Conservation (phyloP, 495 filamentous ascomycete genomes). For the Xanthoparmelia taractica region DNA sequence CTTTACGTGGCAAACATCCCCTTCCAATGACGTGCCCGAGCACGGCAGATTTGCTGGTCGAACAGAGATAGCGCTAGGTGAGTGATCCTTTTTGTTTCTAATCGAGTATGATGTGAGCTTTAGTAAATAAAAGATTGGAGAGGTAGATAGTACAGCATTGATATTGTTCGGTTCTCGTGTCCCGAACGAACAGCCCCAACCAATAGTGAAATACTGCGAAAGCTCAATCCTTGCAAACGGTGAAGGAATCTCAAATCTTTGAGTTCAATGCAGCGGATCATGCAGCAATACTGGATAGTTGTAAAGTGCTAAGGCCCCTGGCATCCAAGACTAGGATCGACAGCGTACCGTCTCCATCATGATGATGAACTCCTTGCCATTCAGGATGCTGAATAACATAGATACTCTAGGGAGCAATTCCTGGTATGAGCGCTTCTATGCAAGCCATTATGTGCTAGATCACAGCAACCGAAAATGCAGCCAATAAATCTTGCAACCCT, state of each 20-base stretch:
- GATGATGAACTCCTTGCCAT: not conserved
- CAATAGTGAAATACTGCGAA: no score
- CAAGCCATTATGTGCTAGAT: slow-evolving; percentile 2
- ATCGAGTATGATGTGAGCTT: not conserved
- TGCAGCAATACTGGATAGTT: no score
- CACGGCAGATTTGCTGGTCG: no score
- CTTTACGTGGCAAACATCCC: no score
- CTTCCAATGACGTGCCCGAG: no score
- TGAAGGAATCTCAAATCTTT: no score
- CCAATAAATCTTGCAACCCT: not conserved
- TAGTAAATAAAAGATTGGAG: not conserved
- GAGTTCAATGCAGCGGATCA: no score
- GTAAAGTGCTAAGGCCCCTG: not conserved
- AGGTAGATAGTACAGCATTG: no score
- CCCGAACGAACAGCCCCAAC: no score
- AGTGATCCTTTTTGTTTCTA: not conserved
- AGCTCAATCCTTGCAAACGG: no score
- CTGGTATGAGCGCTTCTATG: not conserved
- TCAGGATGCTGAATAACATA: not conserved
- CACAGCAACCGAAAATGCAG: not conserved
- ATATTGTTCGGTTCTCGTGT: no score
- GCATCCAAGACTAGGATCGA: not conserved
- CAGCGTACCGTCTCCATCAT: not conserved
- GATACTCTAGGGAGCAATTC: not conserved
- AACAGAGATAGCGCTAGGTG: not conserved